Conservation (phyloP, 2,329 filamentous ascomycete genomes). For the Raffaelea deltoideospora region DNA sequence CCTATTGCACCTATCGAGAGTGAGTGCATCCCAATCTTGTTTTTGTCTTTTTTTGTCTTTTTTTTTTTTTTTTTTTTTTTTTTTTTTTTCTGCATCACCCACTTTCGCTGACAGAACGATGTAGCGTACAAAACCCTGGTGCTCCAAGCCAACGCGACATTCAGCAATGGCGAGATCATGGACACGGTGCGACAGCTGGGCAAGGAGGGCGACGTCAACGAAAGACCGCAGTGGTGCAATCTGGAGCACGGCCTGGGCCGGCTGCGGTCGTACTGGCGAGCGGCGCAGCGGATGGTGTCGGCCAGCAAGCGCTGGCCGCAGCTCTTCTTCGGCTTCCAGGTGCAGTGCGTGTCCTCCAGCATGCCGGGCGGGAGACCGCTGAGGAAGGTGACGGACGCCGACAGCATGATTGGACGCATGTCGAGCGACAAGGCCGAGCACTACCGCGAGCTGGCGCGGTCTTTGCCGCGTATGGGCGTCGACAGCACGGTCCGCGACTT, state of each 20-base stretch:
- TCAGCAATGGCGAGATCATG: not conserved
- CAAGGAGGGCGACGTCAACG: not conserved
- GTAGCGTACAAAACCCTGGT: not conserved
- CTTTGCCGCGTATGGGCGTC: too few relatives aligned
- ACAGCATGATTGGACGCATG: conserved; percentile 9
- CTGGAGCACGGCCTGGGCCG: conserved; percentile 6
- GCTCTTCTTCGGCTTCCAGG: conserved; percentile 6
- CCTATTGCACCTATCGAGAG: too few relatives aligned
- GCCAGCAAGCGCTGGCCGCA: conserved; percentile 4
- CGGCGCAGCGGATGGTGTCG: not conserved
- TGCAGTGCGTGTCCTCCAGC: conserved; percentile 6
- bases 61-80: too few relatives aligned
- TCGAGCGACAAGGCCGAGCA: not conserved
- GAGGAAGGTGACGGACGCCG: conserved; percentile 4
- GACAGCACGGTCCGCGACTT: conserved; percentile 6
- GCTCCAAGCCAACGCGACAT: not conserved
- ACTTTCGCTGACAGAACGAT: too few relatives aligned
- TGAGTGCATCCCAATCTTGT: too few relatives aligned
- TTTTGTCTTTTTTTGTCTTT: too few relatives aligned
- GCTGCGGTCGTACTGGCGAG: conserved; percentile 6
- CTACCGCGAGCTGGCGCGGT: conserved; percentile 1
- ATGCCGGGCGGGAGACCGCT: not conserved
- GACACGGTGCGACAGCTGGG: not conserved
- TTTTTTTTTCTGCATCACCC: too few relatives aligned
- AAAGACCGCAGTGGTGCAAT: conserved; percentile 5